These are phyloP conservation scores for Kernera saxatilis DNA, from an alignment of 345 rosid genomes.

Conservation along the genomic window DNA sequence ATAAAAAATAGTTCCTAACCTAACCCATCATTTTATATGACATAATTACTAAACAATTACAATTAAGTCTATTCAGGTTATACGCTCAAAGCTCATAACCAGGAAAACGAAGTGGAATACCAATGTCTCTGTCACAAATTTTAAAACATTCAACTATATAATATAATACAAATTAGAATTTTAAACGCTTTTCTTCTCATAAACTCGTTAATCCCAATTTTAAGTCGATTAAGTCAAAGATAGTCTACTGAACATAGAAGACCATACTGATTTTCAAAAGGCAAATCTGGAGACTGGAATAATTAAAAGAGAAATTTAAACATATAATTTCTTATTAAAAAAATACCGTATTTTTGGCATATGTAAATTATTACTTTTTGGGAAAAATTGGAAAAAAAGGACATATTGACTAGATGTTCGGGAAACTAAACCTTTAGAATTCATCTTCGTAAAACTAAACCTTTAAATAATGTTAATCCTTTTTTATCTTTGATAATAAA, in stretches of 20 bases:
- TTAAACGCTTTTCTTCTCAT: background rate
- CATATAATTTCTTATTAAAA: background rate
- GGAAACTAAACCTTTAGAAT: too few relatives aligned
- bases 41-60: background rate
- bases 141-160: slow-evolving; percentile 4
- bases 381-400: too few relatives aligned
- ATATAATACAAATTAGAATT: background rate
- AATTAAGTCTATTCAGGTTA: slow-evolving; percentile 12
- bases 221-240: slow-evolving; percentile 28
- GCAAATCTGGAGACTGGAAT: background rate
- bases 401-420: too few relatives aligned
- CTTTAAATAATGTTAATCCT: too few relatives aligned
- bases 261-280: slow-evolving; percentile 17
- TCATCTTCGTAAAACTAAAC: too few relatives aligned
- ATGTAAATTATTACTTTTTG: background rate
- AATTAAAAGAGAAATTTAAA: background rate
- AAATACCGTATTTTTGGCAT: background rate
- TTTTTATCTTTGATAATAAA: too few relatives aligned
- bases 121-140: slow-evolving; percentile 16
- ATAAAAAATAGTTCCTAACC: slow-evolving; percentile 16
- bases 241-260: slow-evolving; percentile 27
- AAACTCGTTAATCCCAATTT: background rate
- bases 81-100: slow-evolving; percentile 32
- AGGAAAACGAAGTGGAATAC: slow-evolving; percentile 23
- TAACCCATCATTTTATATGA: background rate